Evolutionary conservation across 1,139 yeast genomes (phyloP).

Genomic region (Suhomyces atakaporum): DNA sequence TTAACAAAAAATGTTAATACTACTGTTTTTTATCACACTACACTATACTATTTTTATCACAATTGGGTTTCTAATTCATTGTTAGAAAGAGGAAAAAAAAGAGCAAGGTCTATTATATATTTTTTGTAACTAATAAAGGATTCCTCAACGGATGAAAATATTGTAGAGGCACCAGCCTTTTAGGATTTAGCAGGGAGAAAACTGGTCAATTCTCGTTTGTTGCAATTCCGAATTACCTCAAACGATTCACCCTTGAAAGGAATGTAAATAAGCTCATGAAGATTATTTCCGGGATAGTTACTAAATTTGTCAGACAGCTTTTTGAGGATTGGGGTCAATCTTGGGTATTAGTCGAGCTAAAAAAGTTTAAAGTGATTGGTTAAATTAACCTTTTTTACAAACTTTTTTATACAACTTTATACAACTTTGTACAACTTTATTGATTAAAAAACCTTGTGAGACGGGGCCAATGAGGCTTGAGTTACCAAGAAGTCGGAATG

Average conservation of each 20-base stretch:
- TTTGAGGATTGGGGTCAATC: no score
- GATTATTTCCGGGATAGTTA: no score
- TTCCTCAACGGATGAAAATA: slow-evolving; percentile 43
- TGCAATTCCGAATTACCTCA: not conserved
- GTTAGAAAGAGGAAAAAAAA: slow-evolving; percentile 14
- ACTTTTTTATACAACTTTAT: no score
- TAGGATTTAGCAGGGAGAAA: not conserved
- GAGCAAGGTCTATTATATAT: slow-evolving; percentile 25
- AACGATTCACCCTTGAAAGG: not conserved
- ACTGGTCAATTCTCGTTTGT: not conserved
- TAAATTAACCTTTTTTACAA: no score
- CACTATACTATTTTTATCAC: slow-evolving; percentile 11
- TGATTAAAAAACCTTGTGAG: no score
- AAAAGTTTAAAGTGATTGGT: no score
- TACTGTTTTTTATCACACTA: slow-evolving; percentile 3
- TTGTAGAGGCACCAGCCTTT: not conserved
- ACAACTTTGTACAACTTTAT: no score
- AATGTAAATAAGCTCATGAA: not conserved
- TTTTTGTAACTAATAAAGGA: slow-evolving; percentile 29
- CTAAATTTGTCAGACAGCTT: no score
- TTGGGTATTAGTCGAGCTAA: no score
- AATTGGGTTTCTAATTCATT: slow-evolving; percentile 17
- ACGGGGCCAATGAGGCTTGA: no score
- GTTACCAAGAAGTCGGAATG: no score
- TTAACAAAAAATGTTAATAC: slow-evolving; percentile 6